Conservation (phyloP, 129 eudicot genomes). For the Helianthus tuberosus region DNA sequence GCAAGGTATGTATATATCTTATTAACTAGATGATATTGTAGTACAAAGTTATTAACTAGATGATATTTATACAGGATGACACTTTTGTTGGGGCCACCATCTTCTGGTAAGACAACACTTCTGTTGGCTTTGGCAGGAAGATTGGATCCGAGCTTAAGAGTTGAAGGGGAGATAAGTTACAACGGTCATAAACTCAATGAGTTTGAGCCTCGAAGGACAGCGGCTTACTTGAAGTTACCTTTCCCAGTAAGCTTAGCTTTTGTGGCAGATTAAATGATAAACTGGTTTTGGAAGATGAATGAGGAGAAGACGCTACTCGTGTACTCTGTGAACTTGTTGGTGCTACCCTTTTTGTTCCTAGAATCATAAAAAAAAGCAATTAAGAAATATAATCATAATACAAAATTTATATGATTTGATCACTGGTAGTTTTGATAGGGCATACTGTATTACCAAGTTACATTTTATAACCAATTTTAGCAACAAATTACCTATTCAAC, state of each 20-base stretch:
- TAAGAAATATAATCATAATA: conserved; percentile 5
- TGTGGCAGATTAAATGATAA: conserved; percentile 63
- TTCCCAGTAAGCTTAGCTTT: conserved; percentile 68
- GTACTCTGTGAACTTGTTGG: conserved; percentile 49
- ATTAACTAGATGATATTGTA: too few relatives aligned
- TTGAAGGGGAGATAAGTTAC: conserved; percentile 76
- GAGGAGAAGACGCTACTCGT: conserved; percentile 41
- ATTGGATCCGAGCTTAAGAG: conserved; percentile 41
- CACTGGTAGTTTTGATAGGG: neutral
- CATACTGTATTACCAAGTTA: neutral
- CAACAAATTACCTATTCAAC: neutral
- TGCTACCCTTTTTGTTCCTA: conserved; percentile 73
- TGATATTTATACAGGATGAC: too few relatives aligned
- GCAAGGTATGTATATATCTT: too few relatives aligned
- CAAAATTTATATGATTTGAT: neutral
- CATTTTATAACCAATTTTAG: neutral
- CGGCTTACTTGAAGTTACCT: conserved; percentile 38
- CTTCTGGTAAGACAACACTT: conserved; percentile 76
- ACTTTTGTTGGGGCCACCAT: conserved; percentile 22
- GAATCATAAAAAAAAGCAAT: neutral
- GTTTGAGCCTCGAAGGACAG: conserved; percentile 44
- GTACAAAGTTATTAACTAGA: too few relatives aligned
- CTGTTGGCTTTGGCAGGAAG: conserved; percentile 60
- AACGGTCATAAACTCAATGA: conserved; percentile 80
- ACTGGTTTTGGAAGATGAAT: conserved; percentile 47